These are phyloP conservation scores for Clavispora phyllophila DNA, from an alignment of 805 yeast genomes.

Conservation along the genomic window DNA sequence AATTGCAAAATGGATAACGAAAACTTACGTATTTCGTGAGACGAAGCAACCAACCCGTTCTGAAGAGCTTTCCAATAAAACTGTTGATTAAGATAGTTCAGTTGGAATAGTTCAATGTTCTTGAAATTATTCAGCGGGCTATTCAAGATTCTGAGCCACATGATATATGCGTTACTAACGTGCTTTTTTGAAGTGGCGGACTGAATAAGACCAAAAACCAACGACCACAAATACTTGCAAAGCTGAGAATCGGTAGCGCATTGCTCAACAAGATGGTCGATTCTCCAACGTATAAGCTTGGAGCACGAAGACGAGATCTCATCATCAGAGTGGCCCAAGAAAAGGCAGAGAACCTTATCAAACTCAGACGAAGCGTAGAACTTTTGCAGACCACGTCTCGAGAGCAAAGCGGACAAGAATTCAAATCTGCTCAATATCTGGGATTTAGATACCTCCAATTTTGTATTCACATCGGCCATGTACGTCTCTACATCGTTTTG, in stretches of 20 bases:
- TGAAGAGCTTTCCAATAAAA: constrained; percentile 53
- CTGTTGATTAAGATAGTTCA: constrained; percentile 17
- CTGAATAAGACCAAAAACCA: constrained; percentile 33
- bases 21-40: constrained; percentile 68
- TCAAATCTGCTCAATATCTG: constrained; percentile 21
- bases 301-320: constrained; percentile 33
- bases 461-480: neutral
- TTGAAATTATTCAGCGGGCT: constrained; percentile 9
- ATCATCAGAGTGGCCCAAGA: constrained; percentile 34
- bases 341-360: constrained; percentile 25
- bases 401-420: constrained; percentile 34
- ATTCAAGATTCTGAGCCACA: constrained; percentile 53
- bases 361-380: constrained; percentile 3
- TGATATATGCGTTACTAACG: constrained; percentile 41
- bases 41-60: constrained; percentile 45
- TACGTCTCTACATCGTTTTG: neutral
- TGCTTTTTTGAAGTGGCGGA: constrained; percentile 17
- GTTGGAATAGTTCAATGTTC: constrained; percentile 21
- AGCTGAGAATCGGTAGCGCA: constrained; percentile 4
- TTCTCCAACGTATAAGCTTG: constrained; percentile 52
- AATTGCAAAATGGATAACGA: constrained; percentile 60
- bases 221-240: constrained; percentile 39
- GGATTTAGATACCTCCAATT: constrained; percentile 8
- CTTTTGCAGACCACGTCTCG: constrained; percentile 11
- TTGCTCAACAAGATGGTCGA: constrained; percentile 22